Evolutionary conservation across 2,329 filamentous ascomycete species (phyloP), one percentile per base, ranked within the genome.

Genomic region (Incumbomyces lentus): DNA sequence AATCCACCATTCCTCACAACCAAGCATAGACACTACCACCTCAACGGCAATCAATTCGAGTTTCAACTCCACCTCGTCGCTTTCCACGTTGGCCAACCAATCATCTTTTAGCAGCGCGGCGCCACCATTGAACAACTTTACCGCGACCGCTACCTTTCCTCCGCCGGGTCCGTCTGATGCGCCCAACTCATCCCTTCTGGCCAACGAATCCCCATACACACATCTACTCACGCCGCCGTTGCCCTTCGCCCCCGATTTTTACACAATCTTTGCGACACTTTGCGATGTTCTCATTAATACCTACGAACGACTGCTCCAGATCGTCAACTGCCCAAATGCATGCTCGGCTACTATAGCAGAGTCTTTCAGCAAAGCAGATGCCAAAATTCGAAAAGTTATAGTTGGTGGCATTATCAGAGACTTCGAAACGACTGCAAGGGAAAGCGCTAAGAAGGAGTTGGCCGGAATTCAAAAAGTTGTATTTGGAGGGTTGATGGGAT

Each of bases 161-260:
- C 6, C 84, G 87, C 52, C 72, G 87, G 18, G 69, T 85, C 53
- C 55, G 10, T 41, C 52, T 18, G 53, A 56, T 40, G 35, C 49
- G 2, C 55, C 54, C 7, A 57, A 57, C 30, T 56, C 55, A 13
- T 53, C 54, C 3, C 43, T 56, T 30, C 29, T 55, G 22, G 46
- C 54, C 10, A 56, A 55, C 42, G 55, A 57, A 46, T 52, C 52
- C 13, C 51, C 52, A 14, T 98, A 95, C 63, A 79, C 81, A 0
- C 82, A 90, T 62, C 73, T 98, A 1, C 74, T 95, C 16, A 96
- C 90, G n/a, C 92, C 92, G 0, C 83, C 81, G 13, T 69, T 98
- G 40, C 92, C 92, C 0, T 98, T 98, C 60, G 89, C 96, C 54
- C 92, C 92, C 0, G 92, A 98, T 65, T 98, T 95, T 60, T 92